Evolutionary conservation across 495 filamentous ascomycete species (phyloP).

Genomic region (Aspergillus biplanus): DNA sequence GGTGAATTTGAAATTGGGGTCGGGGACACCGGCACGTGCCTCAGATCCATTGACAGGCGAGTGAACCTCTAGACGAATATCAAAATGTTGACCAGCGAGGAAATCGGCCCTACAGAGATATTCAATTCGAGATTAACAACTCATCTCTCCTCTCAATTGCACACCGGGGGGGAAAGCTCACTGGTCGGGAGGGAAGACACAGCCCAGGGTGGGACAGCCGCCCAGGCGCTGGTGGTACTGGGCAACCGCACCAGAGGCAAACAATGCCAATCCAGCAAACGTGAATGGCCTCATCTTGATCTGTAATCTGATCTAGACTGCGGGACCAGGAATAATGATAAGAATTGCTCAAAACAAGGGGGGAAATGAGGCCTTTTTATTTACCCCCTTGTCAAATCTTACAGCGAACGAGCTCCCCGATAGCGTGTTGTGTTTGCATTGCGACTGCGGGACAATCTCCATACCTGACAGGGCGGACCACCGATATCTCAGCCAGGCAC

Average conservation of each 20-base stretch:
- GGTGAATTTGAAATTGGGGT: constrained; percentile 70
- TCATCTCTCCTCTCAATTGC: neutral
- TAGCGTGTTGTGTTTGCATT: constrained; percentile 5
- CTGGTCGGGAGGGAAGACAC: constrained; percentile 76
- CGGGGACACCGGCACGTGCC: constrained; percentile 62
- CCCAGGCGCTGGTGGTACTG: constrained; percentile 75
- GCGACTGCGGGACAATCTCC: constrained; percentile 5
- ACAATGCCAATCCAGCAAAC: constrained; percentile 26
- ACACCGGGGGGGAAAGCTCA: constrained; percentile 33
- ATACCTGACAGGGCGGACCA: neutral
- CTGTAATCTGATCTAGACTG: constrained; percentile 6
- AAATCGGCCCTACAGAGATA: constrained; percentile 57
- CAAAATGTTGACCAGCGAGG: constrained; percentile 73
- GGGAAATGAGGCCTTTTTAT: constrained; percentile 8
- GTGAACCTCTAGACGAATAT: constrained; percentile 76
- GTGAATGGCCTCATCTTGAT: constrained; percentile 32
- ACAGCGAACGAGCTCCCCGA: constrained; percentile 14
- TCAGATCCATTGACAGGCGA: constrained; percentile 76
- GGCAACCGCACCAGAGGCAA: constrained; percentile 37
- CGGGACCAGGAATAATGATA: constrained; percentile 14
- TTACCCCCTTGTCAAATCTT: neutral
- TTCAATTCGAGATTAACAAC: constrained; percentile 6
- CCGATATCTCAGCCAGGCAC: neutral
- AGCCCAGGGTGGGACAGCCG: constrained; percentile 71
- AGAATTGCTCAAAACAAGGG: constrained; percentile 8